Evolutionary conservation across 139 green algal species (phyloP).

Genomic region (Tetraselmis chui): DNA sequence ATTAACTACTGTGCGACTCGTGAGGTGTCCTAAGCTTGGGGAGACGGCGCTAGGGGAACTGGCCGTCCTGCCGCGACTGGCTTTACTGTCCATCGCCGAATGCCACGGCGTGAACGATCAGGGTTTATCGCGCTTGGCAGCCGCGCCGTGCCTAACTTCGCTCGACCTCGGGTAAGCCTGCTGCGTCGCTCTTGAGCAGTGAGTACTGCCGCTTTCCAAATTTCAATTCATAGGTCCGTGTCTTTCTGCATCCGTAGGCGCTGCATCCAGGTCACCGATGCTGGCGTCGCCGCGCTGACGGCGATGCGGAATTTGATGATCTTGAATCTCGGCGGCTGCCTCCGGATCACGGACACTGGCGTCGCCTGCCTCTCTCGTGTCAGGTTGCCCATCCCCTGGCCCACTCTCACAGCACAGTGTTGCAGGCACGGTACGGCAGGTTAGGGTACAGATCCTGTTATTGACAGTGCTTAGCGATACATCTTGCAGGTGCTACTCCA

Average conservation of each 20-base stretch:
- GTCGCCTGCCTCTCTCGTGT: constrained; percentile 14
- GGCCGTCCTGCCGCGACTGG: background rate
- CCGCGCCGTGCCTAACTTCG: background rate
- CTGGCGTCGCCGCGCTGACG: constrained; percentile 19
- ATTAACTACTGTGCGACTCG: background rate
- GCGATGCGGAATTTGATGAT: constrained; percentile 10
- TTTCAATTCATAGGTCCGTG: background rate
- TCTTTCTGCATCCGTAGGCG: background rate
- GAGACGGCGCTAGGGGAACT: background rate
- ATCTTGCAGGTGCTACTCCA: no score
- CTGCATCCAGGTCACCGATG: constrained; percentile 20
- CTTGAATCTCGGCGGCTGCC: constrained; percentile 26
- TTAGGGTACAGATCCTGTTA: no score
- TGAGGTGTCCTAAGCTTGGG: background rate
- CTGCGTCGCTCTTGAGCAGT: background rate
- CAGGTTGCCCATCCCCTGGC: background rate
- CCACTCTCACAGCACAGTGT: no score
- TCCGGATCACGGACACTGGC: constrained; percentile 9
- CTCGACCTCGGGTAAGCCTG: background rate
- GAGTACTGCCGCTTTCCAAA: background rate
- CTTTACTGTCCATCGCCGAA: background rate
- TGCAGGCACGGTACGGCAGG: no score
- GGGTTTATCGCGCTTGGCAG: background rate
- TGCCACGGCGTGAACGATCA: background rate
- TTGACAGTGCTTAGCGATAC: no score